A percentile compares a stretch with the other conserved stretches of the same genome.
phyloP scores from a whole-genome alignment of 495 filamentous ascomycete genomes.

The Hypomontagnella monticulosa region DNA sequence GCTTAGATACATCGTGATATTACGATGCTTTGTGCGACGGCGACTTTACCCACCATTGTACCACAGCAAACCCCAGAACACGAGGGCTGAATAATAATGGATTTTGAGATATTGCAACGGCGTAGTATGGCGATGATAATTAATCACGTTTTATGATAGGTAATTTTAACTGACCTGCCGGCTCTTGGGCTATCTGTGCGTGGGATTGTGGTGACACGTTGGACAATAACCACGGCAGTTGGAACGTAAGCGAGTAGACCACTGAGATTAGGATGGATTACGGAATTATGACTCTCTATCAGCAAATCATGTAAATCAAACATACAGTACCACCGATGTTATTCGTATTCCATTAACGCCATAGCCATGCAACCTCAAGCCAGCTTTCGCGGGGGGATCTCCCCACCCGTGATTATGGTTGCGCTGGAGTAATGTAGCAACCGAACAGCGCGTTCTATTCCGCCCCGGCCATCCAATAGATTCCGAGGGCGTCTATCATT shows the following conservation, averaged over 20 bases:
- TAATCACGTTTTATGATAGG: conserved; percentile 20
- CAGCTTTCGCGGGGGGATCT: conserved; percentile 29
- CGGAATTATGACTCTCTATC: conserved; percentile 44
- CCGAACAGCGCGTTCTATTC: conserved; percentile 34
- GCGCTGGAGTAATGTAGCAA: conserved; percentile 32
- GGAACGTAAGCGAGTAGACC: background rate
- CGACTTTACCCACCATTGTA: background rate
- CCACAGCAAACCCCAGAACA: conserved; percentile 1
- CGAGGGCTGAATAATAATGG: conserved; percentile 18
- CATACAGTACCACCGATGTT: conserved; percentile 27
- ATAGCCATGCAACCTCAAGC: conserved; percentile 43
- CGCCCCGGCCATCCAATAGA: conserved; percentile 31
- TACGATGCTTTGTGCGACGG: background rate
- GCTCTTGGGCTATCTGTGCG: conserved; percentile 1
- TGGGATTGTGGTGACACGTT: conserved; percentile 14
- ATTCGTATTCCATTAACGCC: conserved; percentile 44
- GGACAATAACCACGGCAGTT: conserved; percentile 6
- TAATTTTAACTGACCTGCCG: conserved; percentile 12
- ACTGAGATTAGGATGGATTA: conserved; percentile 35
- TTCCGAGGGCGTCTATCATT: conserved; percentile 38
- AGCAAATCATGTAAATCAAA: conserved; percentile 41
- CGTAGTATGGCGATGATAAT: conserved; percentile 11
- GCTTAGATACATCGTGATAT: background rate
- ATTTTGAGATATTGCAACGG: conserved; percentile 11
- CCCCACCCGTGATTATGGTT: conserved; percentile 37